These are phyloP conservation scores for Cystofilobasidium macerans DNA, from an alignment of 768 basidiomycete genomes.

Conservation along the genomic window DNA sequence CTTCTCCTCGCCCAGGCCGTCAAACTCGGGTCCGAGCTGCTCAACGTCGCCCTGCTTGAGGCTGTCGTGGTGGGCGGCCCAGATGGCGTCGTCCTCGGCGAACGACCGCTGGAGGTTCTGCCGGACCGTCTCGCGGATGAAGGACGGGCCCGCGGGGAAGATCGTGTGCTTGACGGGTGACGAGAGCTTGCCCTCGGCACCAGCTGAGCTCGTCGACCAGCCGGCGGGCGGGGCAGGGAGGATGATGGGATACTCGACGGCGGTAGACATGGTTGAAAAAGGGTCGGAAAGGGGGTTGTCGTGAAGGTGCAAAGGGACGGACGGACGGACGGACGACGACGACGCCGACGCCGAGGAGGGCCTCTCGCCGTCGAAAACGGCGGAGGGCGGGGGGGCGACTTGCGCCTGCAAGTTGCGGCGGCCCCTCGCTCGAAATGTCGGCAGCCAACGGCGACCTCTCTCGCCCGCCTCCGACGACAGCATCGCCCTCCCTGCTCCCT, in stretches of 20 bases:
- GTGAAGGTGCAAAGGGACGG: too few relatives aligned
- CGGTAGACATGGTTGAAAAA: background rate
- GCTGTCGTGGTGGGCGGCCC: constrained; percentile 46
- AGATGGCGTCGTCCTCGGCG: constrained; percentile 64
- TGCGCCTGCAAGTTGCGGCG: too few relatives aligned
- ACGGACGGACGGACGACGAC: too few relatives aligned
- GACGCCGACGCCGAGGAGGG: too few relatives aligned
- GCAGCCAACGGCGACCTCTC: too few relatives aligned
- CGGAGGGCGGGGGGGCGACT: too few relatives aligned
- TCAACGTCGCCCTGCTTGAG: constrained; percentile 44
- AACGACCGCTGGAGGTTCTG: constrained; percentile 66
- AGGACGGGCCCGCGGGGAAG: constrained; percentile 78
- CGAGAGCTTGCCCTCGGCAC: background rate
- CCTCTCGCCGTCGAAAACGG: too few relatives aligned
- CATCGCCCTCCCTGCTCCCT: too few relatives aligned
- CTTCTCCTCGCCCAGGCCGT: constrained; percentile 78
- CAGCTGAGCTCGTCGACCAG: constrained; percentile 11
- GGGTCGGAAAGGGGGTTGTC: background rate
- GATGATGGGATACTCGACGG: background rate
- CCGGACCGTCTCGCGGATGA: constrained; percentile 68
- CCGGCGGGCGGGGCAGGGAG: constrained; percentile 8
- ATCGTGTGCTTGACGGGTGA: constrained; percentile 40
- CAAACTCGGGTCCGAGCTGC: constrained; percentile 62
- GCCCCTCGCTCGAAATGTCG: too few relatives aligned
- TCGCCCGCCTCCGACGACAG: too few relatives aligned